Evolutionary conservation across 73 alveolate species (phyloP), one percentile per base, ranked within the genome.

Genomic region (Paramecium primaurelia): DNA sequence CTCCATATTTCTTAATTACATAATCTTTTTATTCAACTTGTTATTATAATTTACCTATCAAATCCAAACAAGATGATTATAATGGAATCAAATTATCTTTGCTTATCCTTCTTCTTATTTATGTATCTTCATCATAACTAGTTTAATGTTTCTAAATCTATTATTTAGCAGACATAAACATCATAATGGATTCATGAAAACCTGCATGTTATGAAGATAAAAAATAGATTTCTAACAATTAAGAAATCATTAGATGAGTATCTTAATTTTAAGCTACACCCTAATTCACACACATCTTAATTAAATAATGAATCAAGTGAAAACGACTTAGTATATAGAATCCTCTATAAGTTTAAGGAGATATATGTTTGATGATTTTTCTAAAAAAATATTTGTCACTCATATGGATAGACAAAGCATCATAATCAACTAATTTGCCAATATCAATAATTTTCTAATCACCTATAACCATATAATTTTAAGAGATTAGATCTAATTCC

Each of bases 131-230:
- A 26, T 80, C 91, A 45, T 80, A 42, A 40, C 26, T 22, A 4
- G 58, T n/a, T 9, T 59, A 16, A 16, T 16, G 5, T 20, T 73
- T 73, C 16, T 73, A 9, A 2, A 73, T 44, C 38, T 37, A 73
- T 80, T 80, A 80, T 26, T 80, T 80, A 49, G 75, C 71, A 40
- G 91, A 40, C 77, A 80, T 49, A 80, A 58, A 45, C 91, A 80
- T 80, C 91, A 80, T 80, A 44, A 80, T 80, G 20, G 71, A 80
- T 49, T 80, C 91, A 80, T 80, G 91, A 45, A 80, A 80, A 40
- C 91, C 91, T 2, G 91, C 91, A 80, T 80, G 91, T 45, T 80
- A 80, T 45, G 91, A 80, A 5, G 64, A 32, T 26, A 80, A 16
- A 20, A 80, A 80, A 25, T 45, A 80, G 47, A 80, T 80, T 49